Evolutionary conservation across 1,284 basidiomycete genomes (phyloP), one percentile per base, ranked within the genome.

Genomic region (Ceratobasidium sp.): DNA sequence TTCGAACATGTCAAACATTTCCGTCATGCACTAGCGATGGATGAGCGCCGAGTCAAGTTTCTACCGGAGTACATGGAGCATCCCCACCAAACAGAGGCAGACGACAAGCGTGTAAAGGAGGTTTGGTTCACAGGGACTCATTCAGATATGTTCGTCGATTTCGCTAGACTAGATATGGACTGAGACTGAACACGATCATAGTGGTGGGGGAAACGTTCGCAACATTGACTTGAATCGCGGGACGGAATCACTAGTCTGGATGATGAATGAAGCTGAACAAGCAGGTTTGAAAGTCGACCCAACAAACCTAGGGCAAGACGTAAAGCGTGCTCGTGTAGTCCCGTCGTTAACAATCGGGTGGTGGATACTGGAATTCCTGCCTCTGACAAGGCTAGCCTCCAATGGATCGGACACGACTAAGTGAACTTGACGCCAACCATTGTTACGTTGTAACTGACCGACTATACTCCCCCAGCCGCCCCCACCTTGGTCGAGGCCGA

Each of bases 1-100:
- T 78, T 78, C 76, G 77, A 80, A 7, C 81, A 85, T 74, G 79
- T 84, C 22, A 84, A 83, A 49, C 81, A 80, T 73, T 84, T 85
- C 71, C 82, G 86, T 11, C 86, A 87, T 44, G 85, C 85, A 0
- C 82, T 86, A 17, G 84, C 84, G 22, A 82, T 86, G 15, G 85
- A 86, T 65, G 85, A 86, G 76, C 81, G 80, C 32, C 82, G 84
- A 8, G 76, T 85, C 54, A 86, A 86, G 70, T 87, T 87, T 77
- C 81, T 84, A 77, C 85, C 85, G 0, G 86, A 87, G 74, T 84
- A 84, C 65, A 22, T 64, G 8, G 43, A 25, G 9, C 8, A 46
- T 11, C 54, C 34, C 11, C 25, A 19, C 32, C 17, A 70, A 4
- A 43, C 40, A 80, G 80, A 37, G 15, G 25, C 40, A 25, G 37